These are phyloP conservation scores for Pythium utonaiense DNA, from an alignment of 352 stramenopile species.

Conservation along the genomic window DNA sequence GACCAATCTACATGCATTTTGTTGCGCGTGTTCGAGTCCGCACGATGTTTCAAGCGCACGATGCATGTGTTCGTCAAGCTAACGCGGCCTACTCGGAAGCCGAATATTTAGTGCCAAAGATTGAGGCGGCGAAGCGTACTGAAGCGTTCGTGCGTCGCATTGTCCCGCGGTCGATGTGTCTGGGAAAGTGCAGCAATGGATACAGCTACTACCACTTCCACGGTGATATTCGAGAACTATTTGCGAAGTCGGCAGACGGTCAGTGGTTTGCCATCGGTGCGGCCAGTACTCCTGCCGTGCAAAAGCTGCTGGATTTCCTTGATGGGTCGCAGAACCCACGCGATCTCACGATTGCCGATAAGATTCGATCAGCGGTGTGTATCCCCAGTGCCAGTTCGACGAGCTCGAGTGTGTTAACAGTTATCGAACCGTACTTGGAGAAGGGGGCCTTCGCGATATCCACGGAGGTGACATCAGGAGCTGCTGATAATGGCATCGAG, in stretches of 20 bases:
- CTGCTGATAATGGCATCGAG: constrained; percentile 3
- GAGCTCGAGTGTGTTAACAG: neutral
- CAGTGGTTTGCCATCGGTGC: constrained; percentile 42
- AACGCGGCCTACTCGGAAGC: constrained; percentile 71
- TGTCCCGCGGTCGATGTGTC: constrained; percentile 52
- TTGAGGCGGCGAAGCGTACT: constrained; percentile 44
- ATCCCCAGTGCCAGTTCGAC: neutral
- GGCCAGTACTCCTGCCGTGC: constrained; percentile 25
- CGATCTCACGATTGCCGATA: constrained; percentile 7
- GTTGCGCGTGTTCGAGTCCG: constrained; percentile 19
- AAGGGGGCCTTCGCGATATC: constrained; percentile 13
- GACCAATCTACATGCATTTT: constrained; percentile 51
- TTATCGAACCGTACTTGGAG: constrained; percentile 8
- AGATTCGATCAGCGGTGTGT: constrained; percentile 7
- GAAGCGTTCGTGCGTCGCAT: constrained; percentile 62
- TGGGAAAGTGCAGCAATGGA: constrained; percentile 49
- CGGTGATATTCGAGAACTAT: constrained; percentile 51
- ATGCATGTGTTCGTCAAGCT: constrained; percentile 48
- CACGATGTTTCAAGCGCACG: constrained; percentile 47
- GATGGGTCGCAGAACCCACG: constrained; percentile 16
- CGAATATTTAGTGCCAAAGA: constrained; percentile 37
- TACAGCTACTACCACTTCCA: constrained; percentile 69
- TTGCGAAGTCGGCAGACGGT: constrained; percentile 38
- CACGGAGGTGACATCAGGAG: constrained; percentile 5
- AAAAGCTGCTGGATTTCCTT: constrained; percentile 51